phyloP scores from a whole-genome alignment of 2,329 filamentous ascomycete genomes.

The Purpureocillium takamizusanense region DNA sequence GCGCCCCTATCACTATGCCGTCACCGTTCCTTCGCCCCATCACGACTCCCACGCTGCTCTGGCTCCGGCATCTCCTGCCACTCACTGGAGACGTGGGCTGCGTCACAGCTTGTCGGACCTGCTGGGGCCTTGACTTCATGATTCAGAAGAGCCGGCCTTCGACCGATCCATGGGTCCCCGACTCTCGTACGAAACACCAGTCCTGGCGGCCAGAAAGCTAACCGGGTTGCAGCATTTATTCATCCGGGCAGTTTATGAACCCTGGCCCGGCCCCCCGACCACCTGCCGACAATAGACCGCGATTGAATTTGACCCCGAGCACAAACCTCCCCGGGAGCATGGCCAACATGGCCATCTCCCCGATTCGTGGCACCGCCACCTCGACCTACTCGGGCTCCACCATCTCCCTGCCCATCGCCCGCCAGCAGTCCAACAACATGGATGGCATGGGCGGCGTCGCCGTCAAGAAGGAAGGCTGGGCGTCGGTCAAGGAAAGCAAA shows the following conservation, averaged over 20 bases:
- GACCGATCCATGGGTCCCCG: too few species aligned
- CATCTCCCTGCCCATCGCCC: constrained; percentile 60
- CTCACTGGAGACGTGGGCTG: too few species aligned
- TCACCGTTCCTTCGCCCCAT: too few species aligned
- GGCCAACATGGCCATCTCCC: constrained; percentile 68
- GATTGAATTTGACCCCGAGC: constrained; percentile 70
- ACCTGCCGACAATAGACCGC: constrained; percentile 66
- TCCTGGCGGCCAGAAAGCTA: constrained; percentile 1
- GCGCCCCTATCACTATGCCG: too few species aligned
- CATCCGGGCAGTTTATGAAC: constrained; percentile 78
- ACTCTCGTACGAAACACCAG: background rate
- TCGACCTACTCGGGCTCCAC: constrained; percentile 63
- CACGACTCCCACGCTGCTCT: too few species aligned
- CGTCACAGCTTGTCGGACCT: too few species aligned
- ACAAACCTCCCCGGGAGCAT: constrained; percentile 69
- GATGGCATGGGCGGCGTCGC: constrained; percentile 60
- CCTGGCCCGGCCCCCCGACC: constrained; percentile 89
- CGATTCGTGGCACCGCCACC: constrained; percentile 55
- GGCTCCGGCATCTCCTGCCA: too few species aligned
- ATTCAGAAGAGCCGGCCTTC: too few species aligned
- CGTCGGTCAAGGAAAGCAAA: constrained; percentile 83
- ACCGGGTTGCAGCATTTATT: constrained; percentile 38
- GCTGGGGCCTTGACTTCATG: too few species aligned
- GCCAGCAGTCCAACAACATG: constrained; percentile 50
- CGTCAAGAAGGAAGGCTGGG: constrained; percentile 74